These are phyloP conservation scores for Diaporthe sp. DNA, from an alignment of 2,329 filamentous ascomycete genomes.

Conservation along the genomic window DNA sequence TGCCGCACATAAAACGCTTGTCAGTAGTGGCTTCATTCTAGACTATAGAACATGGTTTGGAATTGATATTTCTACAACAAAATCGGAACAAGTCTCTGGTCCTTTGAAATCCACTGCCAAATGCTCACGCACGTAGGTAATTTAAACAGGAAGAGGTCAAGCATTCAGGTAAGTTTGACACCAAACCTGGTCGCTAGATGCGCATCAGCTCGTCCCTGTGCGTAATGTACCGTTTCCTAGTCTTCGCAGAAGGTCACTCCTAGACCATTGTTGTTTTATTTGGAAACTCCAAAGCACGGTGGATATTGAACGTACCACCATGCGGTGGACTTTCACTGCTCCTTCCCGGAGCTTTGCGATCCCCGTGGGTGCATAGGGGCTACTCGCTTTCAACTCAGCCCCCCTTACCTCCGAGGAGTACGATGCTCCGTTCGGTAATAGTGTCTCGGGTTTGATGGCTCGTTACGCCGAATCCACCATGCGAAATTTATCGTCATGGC, in stretches of 20 bases:
- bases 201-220: background rate
- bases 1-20: background rate
- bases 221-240: background rate
- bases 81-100: background rate
- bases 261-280: background rate
- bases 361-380: constrained; percentile 4
- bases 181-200: background rate
- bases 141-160: background rate
- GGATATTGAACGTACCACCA: background rate
- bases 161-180: background rate
- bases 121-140: background rate
- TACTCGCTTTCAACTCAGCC: constrained; percentile 1
- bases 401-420: background rate
- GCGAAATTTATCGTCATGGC: background rate
- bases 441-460: background rate
- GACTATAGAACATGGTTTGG: background rate
- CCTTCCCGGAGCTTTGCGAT: constrained; percentile 1
- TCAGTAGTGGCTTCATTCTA: background rate
- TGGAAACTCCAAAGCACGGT: background rate
- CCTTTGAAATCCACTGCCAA: background rate
- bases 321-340: background rate
- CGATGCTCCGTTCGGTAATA: background rate
- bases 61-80: background rate
- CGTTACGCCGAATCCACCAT: background rate
- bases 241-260: too few species aligned